A percentile compares a stretch with the other conserved stretches of the same genome.
Conservation (phyloP, 768 basidiomycete species). For the Hypholoma fasciculare region DNA sequence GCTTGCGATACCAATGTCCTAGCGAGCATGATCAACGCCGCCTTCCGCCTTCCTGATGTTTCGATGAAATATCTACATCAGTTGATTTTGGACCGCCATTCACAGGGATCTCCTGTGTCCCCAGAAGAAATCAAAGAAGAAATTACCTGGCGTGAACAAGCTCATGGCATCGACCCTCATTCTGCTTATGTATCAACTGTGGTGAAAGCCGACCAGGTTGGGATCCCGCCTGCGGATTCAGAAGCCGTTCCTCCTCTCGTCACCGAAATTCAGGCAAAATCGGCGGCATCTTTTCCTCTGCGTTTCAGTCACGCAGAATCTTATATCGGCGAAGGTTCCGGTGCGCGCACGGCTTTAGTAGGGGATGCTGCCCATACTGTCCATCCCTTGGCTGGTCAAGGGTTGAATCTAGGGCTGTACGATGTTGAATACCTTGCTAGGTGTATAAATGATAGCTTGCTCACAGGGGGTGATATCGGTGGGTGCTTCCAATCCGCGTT, state of each 20-base stretch:
- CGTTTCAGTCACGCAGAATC: slow-evolving; percentile 82
- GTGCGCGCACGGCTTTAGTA: slow-evolving; percentile 78
- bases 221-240: slow-evolving; percentile 62
- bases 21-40: slow-evolving; percentile 81
- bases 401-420: slow-evolving; percentile 89
- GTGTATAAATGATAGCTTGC: slow-evolving; percentile 58
- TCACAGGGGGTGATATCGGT: slow-evolving; percentile 84
- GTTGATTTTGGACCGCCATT: slow-evolving; percentile 56
- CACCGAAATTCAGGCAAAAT: slow-evolving; percentile 63
- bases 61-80: slow-evolving; percentile 70
- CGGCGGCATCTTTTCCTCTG: slow-evolving; percentile 89
- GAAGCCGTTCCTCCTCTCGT: slow-evolving; percentile 76
- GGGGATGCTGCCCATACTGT: slow-evolving; percentile 96
- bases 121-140: slow-evolving; percentile 55
- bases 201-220: slow-evolving; percentile 29
- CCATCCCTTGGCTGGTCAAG: slow-evolving; percentile 96
- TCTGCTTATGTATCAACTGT: slow-evolving; percentile 63
- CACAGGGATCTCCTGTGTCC: slow-evolving; percentile 45
- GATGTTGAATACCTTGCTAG: slow-evolving; percentile 77
- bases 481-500: slow-evolving; percentile 21
- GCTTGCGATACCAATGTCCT: slow-evolving; percentile 65
- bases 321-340: slow-evolving; percentile 75
- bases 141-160: slow-evolving; percentile 70
- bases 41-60: slow-evolving; percentile 79
- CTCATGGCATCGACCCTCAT: slow-evolving; percentile 62